Conservation (phyloP, 169 alveolate species). For the Plasmodium knowlesi region DNA sequence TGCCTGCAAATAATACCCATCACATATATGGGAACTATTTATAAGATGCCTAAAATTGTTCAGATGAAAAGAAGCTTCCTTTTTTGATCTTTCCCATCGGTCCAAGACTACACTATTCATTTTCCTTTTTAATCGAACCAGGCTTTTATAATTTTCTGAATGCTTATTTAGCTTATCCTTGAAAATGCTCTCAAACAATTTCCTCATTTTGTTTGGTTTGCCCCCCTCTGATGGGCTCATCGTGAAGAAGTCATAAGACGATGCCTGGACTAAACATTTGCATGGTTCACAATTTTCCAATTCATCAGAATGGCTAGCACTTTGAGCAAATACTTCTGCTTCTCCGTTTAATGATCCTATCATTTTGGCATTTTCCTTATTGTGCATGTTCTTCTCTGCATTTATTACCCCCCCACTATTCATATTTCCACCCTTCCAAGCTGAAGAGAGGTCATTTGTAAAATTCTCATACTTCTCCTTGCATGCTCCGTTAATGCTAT, state of each 20-base stretch:
- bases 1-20: not conserved
- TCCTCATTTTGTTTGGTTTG: not conserved
- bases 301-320: not conserved
- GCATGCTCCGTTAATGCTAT: not conserved
- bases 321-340: not conserved
- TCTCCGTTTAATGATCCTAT: not conserved
- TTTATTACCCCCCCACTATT: not conserved
- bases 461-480: not conserved
- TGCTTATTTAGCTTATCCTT: conserved; percentile 33
- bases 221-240: not conserved
- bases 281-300: not conserved
- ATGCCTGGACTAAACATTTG: not conserved
- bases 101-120: not conserved
- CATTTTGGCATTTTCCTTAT: not conserved
- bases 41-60: conserved; percentile 4
- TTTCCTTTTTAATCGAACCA: conserved; percentile 24
- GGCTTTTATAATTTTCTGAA: conserved; percentile 40
- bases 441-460: not conserved
- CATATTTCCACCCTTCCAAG: not conserved
- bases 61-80: conserved; percentile 15
- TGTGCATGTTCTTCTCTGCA: not conserved
- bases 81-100: conserved; percentile 2
- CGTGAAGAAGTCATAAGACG: conserved; percentile 15
- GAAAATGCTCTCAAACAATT: conserved; percentile 32
- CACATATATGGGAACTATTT: not conserved